Evolutionary conservation across 352 stramenopile species (phyloP), one percentile per base, ranked within the genome.

Genomic region (Bremia lactucae): DNA sequence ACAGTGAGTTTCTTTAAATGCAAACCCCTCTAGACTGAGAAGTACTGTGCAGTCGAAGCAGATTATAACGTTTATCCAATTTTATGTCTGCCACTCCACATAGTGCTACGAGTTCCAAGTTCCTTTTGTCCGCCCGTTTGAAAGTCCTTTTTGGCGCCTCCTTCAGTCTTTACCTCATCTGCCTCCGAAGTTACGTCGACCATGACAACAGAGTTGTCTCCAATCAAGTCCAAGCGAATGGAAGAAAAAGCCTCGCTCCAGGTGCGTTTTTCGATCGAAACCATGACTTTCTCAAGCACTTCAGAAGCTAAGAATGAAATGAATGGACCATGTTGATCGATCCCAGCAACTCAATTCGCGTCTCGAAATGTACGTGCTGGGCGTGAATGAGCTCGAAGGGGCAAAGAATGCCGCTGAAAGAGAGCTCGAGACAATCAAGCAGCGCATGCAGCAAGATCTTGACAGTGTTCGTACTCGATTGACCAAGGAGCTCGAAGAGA

Each of bases 201-300:
- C 6, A 65, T 85, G 72, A 53, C 69, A 51, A 79, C 62, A 20
- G 59, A 71, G 22, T 52, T 89, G 41, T 87, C 77, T 21, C 77
- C 77, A 22, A 89, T 89, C 48, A 89, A 89, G 56, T 85, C 73
- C 20, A 87, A 86, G 70, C 70, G 77, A 9, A 62, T 89, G 47
- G 77, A 89, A 59, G 77, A 89, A 50, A 89, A 89, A 52, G 60
- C 65, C 26, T 80, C 77, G 46, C 71, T 89, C 19, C 77, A 89
- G 68, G 72, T 82, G 42, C 36, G 52, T 63, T 3, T n/a, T n/a
- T n/a, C n/a, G 5, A 21, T 31, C 37, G 7, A 16, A 10, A n/a
- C 26, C n/a, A 2, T 19, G 41, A 47, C 45, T 19, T 42, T 28
- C 38, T 6, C 41, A 44, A 26, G 47, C 9, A 22, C 0, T 11